Conservation (phyloP, 2,329 filamentous ascomycete species). For the Fusarium dimerum region DNA sequence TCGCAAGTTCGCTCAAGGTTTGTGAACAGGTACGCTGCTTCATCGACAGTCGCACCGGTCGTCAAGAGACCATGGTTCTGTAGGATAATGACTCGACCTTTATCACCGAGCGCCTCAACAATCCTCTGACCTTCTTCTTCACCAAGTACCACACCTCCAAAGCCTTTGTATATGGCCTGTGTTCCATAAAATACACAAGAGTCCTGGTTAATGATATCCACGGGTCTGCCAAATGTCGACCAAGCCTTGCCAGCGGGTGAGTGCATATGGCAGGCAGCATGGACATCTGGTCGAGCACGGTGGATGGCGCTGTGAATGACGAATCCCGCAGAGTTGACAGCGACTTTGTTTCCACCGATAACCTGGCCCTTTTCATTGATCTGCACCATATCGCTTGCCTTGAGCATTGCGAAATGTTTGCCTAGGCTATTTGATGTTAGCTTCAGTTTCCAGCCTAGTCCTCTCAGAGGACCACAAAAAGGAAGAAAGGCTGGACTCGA, state of each 20-base stretch:
- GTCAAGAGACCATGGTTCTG: conserved; percentile 66
- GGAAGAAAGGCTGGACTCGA: too few species aligned
- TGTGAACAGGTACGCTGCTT: conserved; percentile 64
- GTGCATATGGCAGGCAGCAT: conserved; percentile 62
- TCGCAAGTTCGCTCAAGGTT: conserved; percentile 31
- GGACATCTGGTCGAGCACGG: conserved; percentile 57
- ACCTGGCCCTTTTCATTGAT: conserved; percentile 40
- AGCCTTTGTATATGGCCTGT: conserved; percentile 59
- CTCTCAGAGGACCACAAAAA: too few species aligned
- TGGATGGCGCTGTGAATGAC: conserved; percentile 61
- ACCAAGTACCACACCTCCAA: conserved; percentile 62
- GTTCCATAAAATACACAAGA: conserved; percentile 55
- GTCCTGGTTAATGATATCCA: conserved; percentile 64
- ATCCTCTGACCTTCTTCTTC: conserved; percentile 60
- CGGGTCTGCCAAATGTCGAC: conserved; percentile 53
- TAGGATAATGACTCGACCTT: conserved; percentile 55
- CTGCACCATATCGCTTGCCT: conserved; percentile 61
- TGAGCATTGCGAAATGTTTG: conserved; percentile 60
- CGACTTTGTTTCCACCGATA: conserved; percentile 54
- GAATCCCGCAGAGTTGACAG: conserved; percentile 61
- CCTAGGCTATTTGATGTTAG: conserved; percentile 38
- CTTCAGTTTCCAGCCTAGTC: neutral
- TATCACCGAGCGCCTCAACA: conserved; percentile 53
- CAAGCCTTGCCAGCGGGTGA: conserved; percentile 59
- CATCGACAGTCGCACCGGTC: conserved; percentile 63